phyloP scores from a whole-genome alignment of 306 rosid species.

The Calophaca sinica region DNA sequence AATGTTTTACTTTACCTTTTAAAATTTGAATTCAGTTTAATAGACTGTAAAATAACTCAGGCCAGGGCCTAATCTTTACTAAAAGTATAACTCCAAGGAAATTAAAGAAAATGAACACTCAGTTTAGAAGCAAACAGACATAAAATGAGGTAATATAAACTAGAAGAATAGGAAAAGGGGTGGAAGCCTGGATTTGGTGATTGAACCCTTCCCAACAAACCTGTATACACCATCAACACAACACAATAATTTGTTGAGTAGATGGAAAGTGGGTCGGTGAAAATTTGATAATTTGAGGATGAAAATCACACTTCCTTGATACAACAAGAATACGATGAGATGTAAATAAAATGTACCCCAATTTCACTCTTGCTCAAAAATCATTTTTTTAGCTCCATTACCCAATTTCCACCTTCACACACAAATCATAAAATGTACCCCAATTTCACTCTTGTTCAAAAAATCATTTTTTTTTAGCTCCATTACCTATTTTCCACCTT shows the following conservation, averaged over 20 bases:
- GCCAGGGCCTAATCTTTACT: not conserved
- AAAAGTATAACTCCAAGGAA: conserved; percentile 2
- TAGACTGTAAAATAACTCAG: not conserved
- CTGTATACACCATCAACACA: not conserved
- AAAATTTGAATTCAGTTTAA: not conserved
- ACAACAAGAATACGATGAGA: not conserved
- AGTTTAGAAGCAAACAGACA: not conserved
- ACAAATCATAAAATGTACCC: too few relatives aligned
- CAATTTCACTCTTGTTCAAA: too few relatives aligned
- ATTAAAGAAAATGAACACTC: not conserved
- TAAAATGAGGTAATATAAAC: not conserved
- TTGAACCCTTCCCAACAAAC: conserved; percentile 21
- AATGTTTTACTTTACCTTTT: not conserved
- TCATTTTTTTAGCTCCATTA: not conserved
- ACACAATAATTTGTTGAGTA: not conserved
- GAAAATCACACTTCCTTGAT: not conserved
- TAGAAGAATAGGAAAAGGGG: not conserved
- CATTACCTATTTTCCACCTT: too few relatives aligned
- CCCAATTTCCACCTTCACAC: not conserved
- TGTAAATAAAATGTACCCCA: not conserved
- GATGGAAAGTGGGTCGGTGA: too few relatives aligned
- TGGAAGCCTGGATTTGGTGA: not conserved
- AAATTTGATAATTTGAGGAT: not conserved
- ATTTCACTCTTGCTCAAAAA: not conserved
- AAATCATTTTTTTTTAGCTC: too few relatives aligned